phyloP scores from a whole-genome alignment of 495 filamentous ascomycete genomes.

The Trichoderma asperelloides region DNA sequence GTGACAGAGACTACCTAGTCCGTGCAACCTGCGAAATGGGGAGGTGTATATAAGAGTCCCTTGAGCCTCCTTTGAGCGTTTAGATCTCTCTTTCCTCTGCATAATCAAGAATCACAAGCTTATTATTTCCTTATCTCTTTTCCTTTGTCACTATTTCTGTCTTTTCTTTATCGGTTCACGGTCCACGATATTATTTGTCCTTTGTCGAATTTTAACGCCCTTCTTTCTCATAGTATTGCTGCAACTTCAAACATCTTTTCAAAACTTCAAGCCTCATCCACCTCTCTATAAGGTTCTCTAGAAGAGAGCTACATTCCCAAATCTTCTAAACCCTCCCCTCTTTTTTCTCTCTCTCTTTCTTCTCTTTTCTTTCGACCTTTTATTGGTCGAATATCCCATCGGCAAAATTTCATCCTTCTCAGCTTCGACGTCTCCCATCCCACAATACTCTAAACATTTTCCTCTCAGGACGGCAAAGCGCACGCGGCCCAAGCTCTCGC shows the following conservation, averaged over 20 bases:
- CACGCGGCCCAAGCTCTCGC: conserved; percentile 23
- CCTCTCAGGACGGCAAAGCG: conserved; percentile 21
- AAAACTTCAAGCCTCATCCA: no score
- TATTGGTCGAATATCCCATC: not conserved
- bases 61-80: not conserved
- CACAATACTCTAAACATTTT: conserved; percentile 19
- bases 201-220: conserved; percentile 15
- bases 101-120: conserved; percentile 5
- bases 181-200: conserved; percentile 12
- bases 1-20: no score
- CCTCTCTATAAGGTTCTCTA: no score
- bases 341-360: not conserved
- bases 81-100: conserved; percentile 11
- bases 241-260: not conserved
- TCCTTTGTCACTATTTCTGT: conserved; percentile 16
- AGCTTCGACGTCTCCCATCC: conserved; percentile 17
- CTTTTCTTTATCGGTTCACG: conserved; percentile 14
- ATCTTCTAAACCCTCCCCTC: not conserved
- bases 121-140: conserved; percentile 20
- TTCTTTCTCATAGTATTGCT: conserved; percentile 16
- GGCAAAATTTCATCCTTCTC: conserved; percentile 23
- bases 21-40: not conserved
- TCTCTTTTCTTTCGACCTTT: not conserved
- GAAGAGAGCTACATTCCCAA: conserved; percentile 14
- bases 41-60: conserved; percentile 10